Evolutionary conservation across 1,284 basidiomycete species (phyloP).

Genomic region (Pseudozyma flocculosa): DNA sequence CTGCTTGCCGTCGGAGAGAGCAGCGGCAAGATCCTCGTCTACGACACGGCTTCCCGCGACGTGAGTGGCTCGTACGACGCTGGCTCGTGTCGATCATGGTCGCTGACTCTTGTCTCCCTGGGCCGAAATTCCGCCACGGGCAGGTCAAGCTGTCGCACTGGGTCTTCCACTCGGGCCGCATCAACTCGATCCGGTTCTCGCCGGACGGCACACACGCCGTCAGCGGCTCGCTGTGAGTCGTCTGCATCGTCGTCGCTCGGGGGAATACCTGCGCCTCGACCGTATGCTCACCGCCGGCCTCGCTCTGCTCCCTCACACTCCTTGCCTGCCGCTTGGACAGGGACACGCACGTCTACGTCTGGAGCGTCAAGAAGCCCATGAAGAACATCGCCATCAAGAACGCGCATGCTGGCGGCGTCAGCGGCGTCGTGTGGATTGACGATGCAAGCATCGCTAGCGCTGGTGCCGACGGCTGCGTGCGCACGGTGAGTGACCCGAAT

Average conservation of each 20-base stretch:
- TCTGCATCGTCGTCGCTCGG: conserved; percentile 1
- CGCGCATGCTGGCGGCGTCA: conserved; percentile 60
- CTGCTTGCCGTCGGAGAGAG: conserved; percentile 71
- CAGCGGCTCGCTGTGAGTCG: conserved; percentile 69
- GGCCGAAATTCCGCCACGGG: too few species aligned
- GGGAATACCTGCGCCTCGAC: too few species aligned
- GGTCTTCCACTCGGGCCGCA: conserved; percentile 82
- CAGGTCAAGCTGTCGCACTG: conserved; percentile 62
- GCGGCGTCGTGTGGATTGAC: conserved; percentile 76
- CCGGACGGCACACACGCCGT: conserved; percentile 73
- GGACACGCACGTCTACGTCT: conserved; percentile 89
- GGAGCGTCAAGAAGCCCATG: conserved; percentile 75
- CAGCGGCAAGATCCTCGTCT: conserved; percentile 75
- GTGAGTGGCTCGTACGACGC: too few species aligned
- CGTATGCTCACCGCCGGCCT: too few species aligned
- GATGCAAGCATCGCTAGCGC: conserved; percentile 68
- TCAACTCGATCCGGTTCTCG: conserved; percentile 78
- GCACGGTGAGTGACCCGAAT: conserved; percentile 14
- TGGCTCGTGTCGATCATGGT: too few species aligned
- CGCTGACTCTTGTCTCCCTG: too few species aligned
- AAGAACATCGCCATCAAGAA: conserved; percentile 76
- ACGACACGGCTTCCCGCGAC: conserved; percentile 67
- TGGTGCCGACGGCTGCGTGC: conserved; percentile 71
- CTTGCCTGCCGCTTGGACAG: too few species aligned
- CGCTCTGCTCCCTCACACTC: too few species aligned